Base-by-base conservation (phyloP, 176 grass and related monocot genomes). In the Puya raimondii region DNA sequence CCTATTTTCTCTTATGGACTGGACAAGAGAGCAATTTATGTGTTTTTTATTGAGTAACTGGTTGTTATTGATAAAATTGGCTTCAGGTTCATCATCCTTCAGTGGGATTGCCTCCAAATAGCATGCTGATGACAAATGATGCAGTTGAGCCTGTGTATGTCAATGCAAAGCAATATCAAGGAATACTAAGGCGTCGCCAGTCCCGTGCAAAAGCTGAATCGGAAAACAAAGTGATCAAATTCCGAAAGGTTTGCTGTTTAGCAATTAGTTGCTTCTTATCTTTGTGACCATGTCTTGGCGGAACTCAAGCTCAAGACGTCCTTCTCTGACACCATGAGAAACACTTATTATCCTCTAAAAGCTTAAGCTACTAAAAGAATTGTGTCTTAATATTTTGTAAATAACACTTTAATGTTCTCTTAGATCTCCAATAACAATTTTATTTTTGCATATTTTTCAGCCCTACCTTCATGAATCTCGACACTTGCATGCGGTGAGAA, bases 151-250 rank as follows among this genome's bases (percentile, higher is more conserved):
- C 79, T 74, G 71, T 81, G 59, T 81, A 68, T 63, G 79, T 81
- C 33, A 81, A 81, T 59, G 79, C 79, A 68, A 81, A 81, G 47
- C 79, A 81, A 74, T 81, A 81, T 65, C 72, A 74, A 68, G 79
- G 71, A 23, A 81, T 81, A 63, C 74, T 81, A 49, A 81, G 79
- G 70, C 79, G 79, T 17, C 72, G 79, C 49, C 79, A 81, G 17
- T 81, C 79, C 74, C 71, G 79, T 33, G 79, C 79, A 22, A 81
- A 81, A 81, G 79, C 79, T 63, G 79, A 81, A 73, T 81, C 79
- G 26, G 79, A 70, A 56, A 81, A 81, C 29, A 81, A 81, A 63
- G 12, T 81, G 58, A 69, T 81, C 23, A 81, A 81, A 81, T 29
- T 3, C 50, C 63, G 79, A 29, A 81, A 81, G 79, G 79, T 81